Base-by-base conservation (phyloP, 768 basidiomycete genomes). In the Tricholoma flavovirens region DNA sequence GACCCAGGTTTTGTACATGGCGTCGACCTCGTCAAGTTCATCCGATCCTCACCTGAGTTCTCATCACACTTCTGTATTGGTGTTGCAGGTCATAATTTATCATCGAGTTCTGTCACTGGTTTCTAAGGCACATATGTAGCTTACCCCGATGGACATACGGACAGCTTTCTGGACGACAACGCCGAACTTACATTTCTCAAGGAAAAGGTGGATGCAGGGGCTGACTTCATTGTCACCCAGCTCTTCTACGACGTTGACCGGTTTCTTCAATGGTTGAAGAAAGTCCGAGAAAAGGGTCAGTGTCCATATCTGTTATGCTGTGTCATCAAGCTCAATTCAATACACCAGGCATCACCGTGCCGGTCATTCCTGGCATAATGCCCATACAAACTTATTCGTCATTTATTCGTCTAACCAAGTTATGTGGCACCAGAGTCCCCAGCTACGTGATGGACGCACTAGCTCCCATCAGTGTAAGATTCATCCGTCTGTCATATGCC, bases 341-440 rank as follows among this genome's bases (percentile, higher is more conserved):
- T 3, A 1, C n/a, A 8, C 43, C 64, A 95, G 97, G 95, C 30
- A 93, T 99, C 65, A 79, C 71, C 0, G 82, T 94, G 1, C 96
- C 97, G 0, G 84, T 99, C 61, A 87, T 99, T 58, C 93, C 97
- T 8, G 93, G 95, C 10, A 84, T 98, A 54, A 97, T 98, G 94
- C 96, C 97, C 0, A 93, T 99, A 55, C 97, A 98, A 67, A 98
- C 91, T 21, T 96, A 94, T 67, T 83, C 88, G 4, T 97, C 97
- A 0, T 98, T 99, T 72, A 76, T 88, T 45, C 86, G 97, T 46
- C 76, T 98, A 63, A 90, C 87, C 19, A 97, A 95, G 68, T 77
- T 99, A 43, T 95, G 92, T 59, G 88, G 89, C 15, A 83, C 86
- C 3, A 77, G 77, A 19, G 85, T 98, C 15, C 96, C 96, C 0